A percentile compares a stretch with the other conserved stretches of the same genome.
Conservation (phyloP, 2,329 filamentous ascomycete genomes). For the Metarhizium guizhouense region DNA sequence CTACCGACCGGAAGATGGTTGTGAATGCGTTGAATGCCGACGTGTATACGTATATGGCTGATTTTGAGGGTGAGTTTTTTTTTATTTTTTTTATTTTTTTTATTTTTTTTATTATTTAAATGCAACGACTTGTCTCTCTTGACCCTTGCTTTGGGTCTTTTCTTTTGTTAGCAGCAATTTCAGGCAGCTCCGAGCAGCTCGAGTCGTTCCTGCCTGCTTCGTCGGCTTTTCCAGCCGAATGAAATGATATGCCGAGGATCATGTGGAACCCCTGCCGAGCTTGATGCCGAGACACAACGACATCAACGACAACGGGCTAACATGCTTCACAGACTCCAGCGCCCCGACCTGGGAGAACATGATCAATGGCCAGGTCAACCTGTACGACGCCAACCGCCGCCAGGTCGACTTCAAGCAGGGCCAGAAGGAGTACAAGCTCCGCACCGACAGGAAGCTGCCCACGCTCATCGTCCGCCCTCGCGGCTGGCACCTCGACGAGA, state of each 20-base stretch:
- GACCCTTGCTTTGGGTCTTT: neutral
- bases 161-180: neutral
- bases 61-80: conserved; percentile 73
- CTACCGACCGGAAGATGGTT: conserved; percentile 97
- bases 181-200: too few relatives aligned
- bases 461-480: conserved; percentile 91
- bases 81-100: neutral
- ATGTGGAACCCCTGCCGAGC: neutral
- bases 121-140: neutral
- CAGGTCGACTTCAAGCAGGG: conserved; percentile 96
- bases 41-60: conserved; percentile 98
- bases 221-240: neutral
- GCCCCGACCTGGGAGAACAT: conserved; percentile 99
- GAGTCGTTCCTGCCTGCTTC: neutral
- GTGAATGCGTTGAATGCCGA: conserved; percentile 94
- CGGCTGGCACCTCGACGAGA: conserved; percentile 98
- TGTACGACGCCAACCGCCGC: conserved; percentile 89
- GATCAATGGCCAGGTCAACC: conserved; percentile 95
- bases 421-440: conserved; percentile 93
- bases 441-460: conserved; percentile 74
- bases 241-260: too few relatives aligned
- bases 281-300: neutral
- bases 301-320: conserved; percentile 4
- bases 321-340: conserved; percentile 60
- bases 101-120: neutral